These are phyloP conservation scores for Ascochyta lentis DNA, from an alignment of 2,329 filamentous ascomycete species.

Conservation along the genomic window DNA sequence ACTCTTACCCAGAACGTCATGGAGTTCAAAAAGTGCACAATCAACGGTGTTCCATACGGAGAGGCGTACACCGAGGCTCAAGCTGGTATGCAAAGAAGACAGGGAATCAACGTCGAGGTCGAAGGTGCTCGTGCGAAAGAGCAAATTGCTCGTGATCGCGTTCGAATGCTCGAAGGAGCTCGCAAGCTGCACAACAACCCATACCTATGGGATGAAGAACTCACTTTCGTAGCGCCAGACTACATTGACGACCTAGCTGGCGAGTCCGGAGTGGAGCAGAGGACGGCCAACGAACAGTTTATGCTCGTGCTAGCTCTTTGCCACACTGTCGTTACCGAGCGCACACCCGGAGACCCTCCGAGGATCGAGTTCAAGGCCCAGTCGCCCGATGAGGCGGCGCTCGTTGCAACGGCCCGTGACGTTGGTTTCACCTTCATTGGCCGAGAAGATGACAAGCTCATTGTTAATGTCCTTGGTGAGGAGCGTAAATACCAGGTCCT, in stretches of 20 bases:
- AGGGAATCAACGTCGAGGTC: conserved; percentile 84
- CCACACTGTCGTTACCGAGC: conserved; percentile 93
- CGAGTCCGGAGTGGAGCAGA: conserved; percentile 76
- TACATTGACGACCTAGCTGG: conserved; percentile 85
- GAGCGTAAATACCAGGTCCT: conserved; percentile 86
- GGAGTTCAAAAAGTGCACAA: conserved; percentile 98
- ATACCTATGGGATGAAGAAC: conserved; percentile 84
- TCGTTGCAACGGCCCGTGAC: conserved; percentile 92
- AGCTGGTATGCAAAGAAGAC: conserved; percentile 90
- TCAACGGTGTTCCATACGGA: conserved; percentile 95
- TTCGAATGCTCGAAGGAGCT: conserved; percentile 73
- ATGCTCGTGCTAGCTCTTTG: conserved; percentile 96
- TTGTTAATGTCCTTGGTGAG: conserved; percentile 84
- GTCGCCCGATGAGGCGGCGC: conserved; percentile 92
- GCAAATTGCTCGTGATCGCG: conserved; percentile 80
- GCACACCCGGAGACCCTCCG: conserved; percentile 85
- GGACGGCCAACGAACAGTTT: conserved; percentile 80
- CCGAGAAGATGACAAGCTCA: conserved; percentile 77
- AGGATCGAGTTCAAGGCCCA: conserved; percentile 96
- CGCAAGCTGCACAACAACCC: conserved; percentile 85
- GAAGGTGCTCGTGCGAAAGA: conserved; percentile 74
- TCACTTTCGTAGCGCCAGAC: conserved; percentile 92
- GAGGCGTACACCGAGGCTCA: conserved; percentile 98
- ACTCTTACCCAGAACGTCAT: conserved; percentile 92
- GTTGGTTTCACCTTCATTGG: conserved; percentile 94